Conservation (phyloP, 2,329 filamentous ascomycete genomes). For the Ophiostoma piceae region DNA sequence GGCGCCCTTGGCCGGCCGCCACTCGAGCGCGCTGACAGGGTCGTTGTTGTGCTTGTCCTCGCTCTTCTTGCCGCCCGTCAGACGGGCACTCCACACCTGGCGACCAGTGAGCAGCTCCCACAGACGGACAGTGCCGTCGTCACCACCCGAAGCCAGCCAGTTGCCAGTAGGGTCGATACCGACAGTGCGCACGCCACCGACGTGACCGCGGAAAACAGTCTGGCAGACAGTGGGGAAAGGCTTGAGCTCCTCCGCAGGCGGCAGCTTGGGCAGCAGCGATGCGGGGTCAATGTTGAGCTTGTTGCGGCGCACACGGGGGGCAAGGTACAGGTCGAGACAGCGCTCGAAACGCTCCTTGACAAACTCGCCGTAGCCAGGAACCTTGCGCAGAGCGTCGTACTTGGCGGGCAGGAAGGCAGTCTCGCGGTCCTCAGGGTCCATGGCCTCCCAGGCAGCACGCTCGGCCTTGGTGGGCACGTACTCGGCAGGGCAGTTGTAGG, state of each 20-base stretch:
- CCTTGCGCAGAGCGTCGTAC: slow-evolving; percentile 78
- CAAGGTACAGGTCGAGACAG: slow-evolving; percentile 90
- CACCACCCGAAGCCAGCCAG: slow-evolving; percentile 85
- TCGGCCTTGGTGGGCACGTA: slow-evolving; percentile 86
- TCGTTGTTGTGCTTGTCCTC: slow-evolving; percentile 54
- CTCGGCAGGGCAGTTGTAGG: slow-evolving; percentile 92
- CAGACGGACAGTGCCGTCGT: slow-evolving; percentile 85
- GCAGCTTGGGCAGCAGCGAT: slow-evolving; percentile 86
- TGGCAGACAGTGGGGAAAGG: slow-evolving; percentile 91
- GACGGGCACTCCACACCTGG: slow-evolving; percentile 76
- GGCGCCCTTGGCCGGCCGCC: slow-evolving; percentile 78
- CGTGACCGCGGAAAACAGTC: slow-evolving; percentile 80
- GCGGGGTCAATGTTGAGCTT: slow-evolving; percentile 95
- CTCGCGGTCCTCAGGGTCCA: slow-evolving; percentile 84
- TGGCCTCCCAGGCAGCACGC: slow-evolving; percentile 75
- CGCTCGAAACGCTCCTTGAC: slow-evolving; percentile 96
- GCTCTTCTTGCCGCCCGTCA: slow-evolving; percentile 48
- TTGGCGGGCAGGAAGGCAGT: slow-evolving; percentile 81
- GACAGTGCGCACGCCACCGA: slow-evolving; percentile 78
- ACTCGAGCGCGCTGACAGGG: slow-evolving; percentile 78
- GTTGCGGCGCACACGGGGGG: slow-evolving; percentile 85
- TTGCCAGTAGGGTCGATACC: slow-evolving; percentile 79
- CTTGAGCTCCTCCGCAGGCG: slow-evolving; percentile 85
- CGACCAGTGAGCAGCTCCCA: slow-evolving; percentile 85
- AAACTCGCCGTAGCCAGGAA: slow-evolving; percentile 83